Percentiles rank a stretch among this genome's conserved stretches.
These are phyloP conservation scores for Clavispora asparagi DNA, from an alignment of 805 yeast genomes.

Conservation along the genomic window DNA sequence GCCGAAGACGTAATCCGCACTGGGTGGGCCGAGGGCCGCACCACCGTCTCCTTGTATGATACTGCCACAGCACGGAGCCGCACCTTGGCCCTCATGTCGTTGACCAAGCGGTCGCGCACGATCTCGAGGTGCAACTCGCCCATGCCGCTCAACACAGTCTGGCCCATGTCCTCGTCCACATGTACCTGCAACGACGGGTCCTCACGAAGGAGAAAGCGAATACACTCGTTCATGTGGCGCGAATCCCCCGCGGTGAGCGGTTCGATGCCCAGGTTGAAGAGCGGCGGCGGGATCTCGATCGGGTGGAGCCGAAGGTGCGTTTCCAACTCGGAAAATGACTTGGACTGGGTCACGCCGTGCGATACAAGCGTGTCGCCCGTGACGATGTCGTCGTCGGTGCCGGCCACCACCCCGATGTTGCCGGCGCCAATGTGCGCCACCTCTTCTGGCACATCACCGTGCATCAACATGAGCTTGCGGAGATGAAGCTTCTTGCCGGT, in stretches of 20 bases:
- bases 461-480: slow-evolving; percentile 72
- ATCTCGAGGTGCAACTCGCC: slow-evolving; percentile 95
- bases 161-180: slow-evolving; percentile 82
- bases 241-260: slow-evolving; percentile 82
- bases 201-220: slow-evolving; percentile 65
- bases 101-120: slow-evolving; percentile 70
- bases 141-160: slow-evolving; percentile 89
- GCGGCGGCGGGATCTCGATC: slow-evolving; percentile 85
- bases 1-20: slow-evolving; percentile 14
- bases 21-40: slow-evolving; percentile 16
- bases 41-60: slow-evolving; percentile 73
- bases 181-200: slow-evolving; percentile 81
- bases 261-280: slow-evolving; percentile 78
- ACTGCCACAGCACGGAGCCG: slow-evolving; percentile 81
- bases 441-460: slow-evolving; percentile 80
- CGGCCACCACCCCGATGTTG: slow-evolving; percentile 86
- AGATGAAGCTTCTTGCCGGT: slow-evolving; percentile 63
- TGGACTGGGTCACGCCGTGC: slow-evolving; percentile 42
- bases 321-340: slow-evolving; percentile 38
- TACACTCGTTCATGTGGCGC: slow-evolving; percentile 64
- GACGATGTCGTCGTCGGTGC: slow-evolving; percentile 58
- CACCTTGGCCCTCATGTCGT: slow-evolving; percentile 77
- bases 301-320: slow-evolving; percentile 56
- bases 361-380: slow-evolving; percentile 90
- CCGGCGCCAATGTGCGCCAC: slow-evolving; percentile 64